These are phyloP conservation scores for Stemphylium vesicarium DNA, from an alignment of 2,329 filamentous ascomycete genomes.

Conservation along the genomic window DNA sequence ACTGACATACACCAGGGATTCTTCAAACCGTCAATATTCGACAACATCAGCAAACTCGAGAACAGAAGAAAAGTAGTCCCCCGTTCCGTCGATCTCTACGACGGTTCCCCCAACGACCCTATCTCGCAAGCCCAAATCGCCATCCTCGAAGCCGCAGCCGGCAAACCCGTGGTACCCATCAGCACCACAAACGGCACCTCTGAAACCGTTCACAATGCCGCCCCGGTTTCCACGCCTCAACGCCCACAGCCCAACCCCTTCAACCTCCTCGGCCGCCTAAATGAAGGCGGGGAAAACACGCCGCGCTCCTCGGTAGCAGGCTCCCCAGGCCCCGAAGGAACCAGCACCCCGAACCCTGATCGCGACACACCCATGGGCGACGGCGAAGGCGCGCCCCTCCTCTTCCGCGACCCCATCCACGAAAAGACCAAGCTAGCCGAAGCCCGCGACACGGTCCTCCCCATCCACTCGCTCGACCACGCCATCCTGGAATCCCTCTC, in stretches of 20 bases:
- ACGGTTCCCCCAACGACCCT: constrained; percentile 90
- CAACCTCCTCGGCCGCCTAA: constrained; percentile 71
- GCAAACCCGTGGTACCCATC: constrained; percentile 35
- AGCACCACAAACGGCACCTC: constrained; percentile 34
- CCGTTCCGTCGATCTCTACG: constrained; percentile 92
- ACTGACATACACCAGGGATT: constrained; percentile 63
- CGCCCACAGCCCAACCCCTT: constrained; percentile 63
- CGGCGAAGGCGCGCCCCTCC: constrained; percentile 38
- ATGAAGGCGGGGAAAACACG: constrained; percentile 72
- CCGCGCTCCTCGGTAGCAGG: constrained; percentile 86
- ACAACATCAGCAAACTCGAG: constrained; percentile 78
- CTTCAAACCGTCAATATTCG: constrained; percentile 87
- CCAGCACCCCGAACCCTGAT: constrained; percentile 69
- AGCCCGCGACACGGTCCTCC: constrained; percentile 80
- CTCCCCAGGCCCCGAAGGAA: constrained; percentile 85
- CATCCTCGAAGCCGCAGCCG: constrained; percentile 60
- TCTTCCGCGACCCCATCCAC: constrained; percentile 54
- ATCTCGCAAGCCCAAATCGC: constrained; percentile 81
- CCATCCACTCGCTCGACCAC: constrained; percentile 81
- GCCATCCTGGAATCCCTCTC: constrained; percentile 90
- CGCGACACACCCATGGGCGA: constrained; percentile 55
- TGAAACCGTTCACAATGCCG: constrained; percentile 40
- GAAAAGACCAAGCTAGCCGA: constrained; percentile 61
- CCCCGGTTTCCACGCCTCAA: constrained; percentile 60
- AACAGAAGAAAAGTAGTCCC: constrained; percentile 82